These are phyloP conservation scores for Salinomyces thailandicus DNA, from an alignment of 2,329 filamentous ascomycete genomes.

Conservation along the genomic window DNA sequence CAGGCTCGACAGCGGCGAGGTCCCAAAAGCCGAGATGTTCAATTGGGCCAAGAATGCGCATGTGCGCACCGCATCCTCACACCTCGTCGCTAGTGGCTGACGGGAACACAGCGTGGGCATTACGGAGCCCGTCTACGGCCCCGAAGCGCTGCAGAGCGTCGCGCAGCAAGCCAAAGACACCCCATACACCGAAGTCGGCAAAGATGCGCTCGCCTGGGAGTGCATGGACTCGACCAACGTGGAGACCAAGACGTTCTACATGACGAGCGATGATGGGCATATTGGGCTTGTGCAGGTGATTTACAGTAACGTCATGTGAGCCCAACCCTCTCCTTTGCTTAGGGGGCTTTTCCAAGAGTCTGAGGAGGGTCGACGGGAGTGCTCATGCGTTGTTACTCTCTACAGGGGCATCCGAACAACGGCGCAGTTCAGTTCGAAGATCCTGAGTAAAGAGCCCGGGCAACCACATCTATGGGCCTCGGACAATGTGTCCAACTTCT, in stretches of 20 bases:
- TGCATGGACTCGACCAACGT: constrained; percentile 75
- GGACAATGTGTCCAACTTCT: constrained; percentile 64
- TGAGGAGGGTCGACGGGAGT: too few relatives aligned
- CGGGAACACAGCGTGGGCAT: constrained; percentile 59
- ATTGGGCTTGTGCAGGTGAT: constrained; percentile 80
- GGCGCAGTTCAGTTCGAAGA: constrained; percentile 86
- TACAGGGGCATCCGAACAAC: constrained; percentile 84
- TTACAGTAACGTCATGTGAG: constrained; percentile 93
- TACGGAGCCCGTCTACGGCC: constrained; percentile 91
- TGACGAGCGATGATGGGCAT: constrained; percentile 67
- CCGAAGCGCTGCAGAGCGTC: constrained; percentile 76
- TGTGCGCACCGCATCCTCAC: constrained; percentile 30
- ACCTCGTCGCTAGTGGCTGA: too few relatives aligned
- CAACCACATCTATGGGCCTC: constrained; percentile 76
- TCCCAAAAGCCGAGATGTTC: constrained; percentile 57
- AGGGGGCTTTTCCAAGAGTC: neutral
- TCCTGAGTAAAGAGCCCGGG: constrained; percentile 65
- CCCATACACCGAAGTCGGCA: constrained; percentile 69
- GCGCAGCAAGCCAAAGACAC: constrained; percentile 66
- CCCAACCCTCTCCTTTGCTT: neutral
- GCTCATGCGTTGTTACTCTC: constrained; percentile 97
- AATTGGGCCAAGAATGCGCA: constrained; percentile 92
- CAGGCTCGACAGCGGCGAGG: too few relatives aligned
- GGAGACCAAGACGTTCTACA: constrained; percentile 91
- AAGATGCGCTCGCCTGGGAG: constrained; percentile 73